Base-by-base conservation (phyloP, 768 basidiomycete species). In the Naganishia onofrii region DNA sequence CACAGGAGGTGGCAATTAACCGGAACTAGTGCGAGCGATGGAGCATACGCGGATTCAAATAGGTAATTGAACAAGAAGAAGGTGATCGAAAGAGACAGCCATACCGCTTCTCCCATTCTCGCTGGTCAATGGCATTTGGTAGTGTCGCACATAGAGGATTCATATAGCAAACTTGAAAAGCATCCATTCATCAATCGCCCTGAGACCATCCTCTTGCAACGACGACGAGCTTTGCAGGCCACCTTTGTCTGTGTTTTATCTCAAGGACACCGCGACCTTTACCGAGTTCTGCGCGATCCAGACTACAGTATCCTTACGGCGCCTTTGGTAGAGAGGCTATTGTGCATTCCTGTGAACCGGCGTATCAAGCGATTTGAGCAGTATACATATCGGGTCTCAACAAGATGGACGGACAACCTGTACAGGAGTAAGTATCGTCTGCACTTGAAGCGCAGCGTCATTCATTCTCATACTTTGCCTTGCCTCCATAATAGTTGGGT, bases 351-450 rank as follows among this genome's bases (percentile, higher is more conserved):
- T 13, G 7, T 8, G 42, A 56, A 23, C 9, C n/a, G 55, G 29
- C 5, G 2, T 38, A 17, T 29, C 29, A n/a, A 10, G 15, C 19
- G 21, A n/a, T 17, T 15, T 23, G 34, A 63, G 57, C 1, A 28
- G 57, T 12, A 10, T 28, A 42, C 7, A 42, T 28, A 10, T 34
- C 38, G 29, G 38, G 3, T 44, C 7, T 3, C 57, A 58, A 6
- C 26, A 44, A 26, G 60, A 26, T 42, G 38, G n/a, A 36, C 9
- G 36, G 42, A 29, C 60, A 63, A 21, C 60, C 60, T 44, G 60
- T 63, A 29, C 60, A 63, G 42, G 60, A 63, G 60, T 63, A 46
- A 63, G 60, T 34, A 17, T 31, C 17, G 19, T 7, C 26, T 9
- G 56, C 9, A 57, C 10, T 17, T 17, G 4, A 3, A 46, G 15